Evolutionary conservation across 257 asterid species (phyloP).

Genomic region (Knoxia roxburghii): DNA sequence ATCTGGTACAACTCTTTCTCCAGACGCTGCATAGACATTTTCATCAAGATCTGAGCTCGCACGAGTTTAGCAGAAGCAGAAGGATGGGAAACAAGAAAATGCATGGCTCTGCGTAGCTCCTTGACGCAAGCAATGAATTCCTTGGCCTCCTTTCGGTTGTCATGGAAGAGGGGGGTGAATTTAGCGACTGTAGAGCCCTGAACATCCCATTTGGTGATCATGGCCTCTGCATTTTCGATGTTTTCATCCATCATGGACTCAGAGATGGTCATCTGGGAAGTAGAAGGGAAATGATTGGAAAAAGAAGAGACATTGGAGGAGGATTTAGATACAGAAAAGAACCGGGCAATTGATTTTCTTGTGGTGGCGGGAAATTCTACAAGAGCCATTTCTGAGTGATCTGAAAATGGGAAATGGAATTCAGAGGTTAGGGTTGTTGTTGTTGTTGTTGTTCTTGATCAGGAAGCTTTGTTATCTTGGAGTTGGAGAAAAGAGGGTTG

Average conservation of each 20-base stretch:
- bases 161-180: constrained; percentile 41
- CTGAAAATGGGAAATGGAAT: too few species aligned
- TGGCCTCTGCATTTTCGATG: constrained; percentile 31
- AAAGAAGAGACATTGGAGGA: constrained; percentile 20
- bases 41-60: constrained; percentile 51
- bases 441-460: too few species aligned
- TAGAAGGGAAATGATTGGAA: constrained; percentile 24
- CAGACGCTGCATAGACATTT: constrained; percentile 50
- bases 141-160: constrained; percentile 42
- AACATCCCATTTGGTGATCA: constrained; percentile 50
- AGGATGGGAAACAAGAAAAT: constrained; percentile 36
- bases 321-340: constrained; percentile 27
- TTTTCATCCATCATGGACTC: constrained; percentile 43
- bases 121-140: constrained; percentile 40
- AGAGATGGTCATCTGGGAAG: constrained; percentile 25
- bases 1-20: constrained; percentile 55
- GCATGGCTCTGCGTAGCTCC: constrained; percentile 51
- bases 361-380: constrained; percentile 30
- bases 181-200: constrained; percentile 27
- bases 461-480: too few species aligned
- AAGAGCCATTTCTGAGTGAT: constrained; percentile 33
- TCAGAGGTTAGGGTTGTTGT: too few species aligned
- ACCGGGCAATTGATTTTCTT: constrained; percentile 18
- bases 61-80: constrained; percentile 41
- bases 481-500: too few species aligned